These are phyloP conservation scores for Polytrichum formosum DNA, from an alignment of 225 moss, liverwort and hornwort species.

Conservation along the genomic window DNA sequence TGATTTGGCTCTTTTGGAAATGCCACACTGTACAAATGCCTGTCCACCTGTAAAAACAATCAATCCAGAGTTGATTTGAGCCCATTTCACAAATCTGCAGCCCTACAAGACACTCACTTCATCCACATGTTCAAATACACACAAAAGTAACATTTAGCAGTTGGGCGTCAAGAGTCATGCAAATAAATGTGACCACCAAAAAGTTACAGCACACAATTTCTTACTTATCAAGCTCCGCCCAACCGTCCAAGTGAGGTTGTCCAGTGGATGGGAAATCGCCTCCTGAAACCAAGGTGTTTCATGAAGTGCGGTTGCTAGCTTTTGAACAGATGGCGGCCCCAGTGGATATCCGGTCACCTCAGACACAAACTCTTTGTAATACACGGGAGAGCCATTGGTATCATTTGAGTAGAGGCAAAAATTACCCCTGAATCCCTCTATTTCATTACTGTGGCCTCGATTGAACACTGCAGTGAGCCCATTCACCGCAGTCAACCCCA, in stretches of 20 bases:
- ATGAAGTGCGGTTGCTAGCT: constrained; percentile 27
- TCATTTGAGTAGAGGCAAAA: constrained; percentile 49
- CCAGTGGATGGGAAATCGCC: constrained; percentile 37
- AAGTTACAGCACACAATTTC: not conserved
- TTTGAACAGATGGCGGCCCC: constrained; percentile 29
- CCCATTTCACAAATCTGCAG: too few species aligned
- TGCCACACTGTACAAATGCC: constrained; percentile 54
- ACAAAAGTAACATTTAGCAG: too few species aligned
- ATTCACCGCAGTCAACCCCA: constrained; percentile 56
- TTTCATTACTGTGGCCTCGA: constrained; percentile 34
- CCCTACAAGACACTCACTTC: too few species aligned
- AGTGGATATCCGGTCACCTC: constrained; percentile 48
- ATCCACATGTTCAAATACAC: too few species aligned
- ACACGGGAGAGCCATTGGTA: constrained; percentile 24
- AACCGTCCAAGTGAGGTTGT: constrained; percentile 53
- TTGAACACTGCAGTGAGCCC: constrained; percentile 54
- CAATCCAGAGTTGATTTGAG: too few species aligned
- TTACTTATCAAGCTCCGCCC: constrained; percentile 48
- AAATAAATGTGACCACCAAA: too few species aligned
- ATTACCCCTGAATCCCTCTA: constrained; percentile 30
- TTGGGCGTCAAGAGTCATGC: too few species aligned
- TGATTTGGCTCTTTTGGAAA: constrained; percentile 32
- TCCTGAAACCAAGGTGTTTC: constrained; percentile 45
- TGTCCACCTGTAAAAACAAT: constrained; percentile 36
- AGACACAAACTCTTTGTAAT: constrained; percentile 51